Conservation (phyloP, 306 rosid genomes). For the Clitoria ternatea region DNA sequence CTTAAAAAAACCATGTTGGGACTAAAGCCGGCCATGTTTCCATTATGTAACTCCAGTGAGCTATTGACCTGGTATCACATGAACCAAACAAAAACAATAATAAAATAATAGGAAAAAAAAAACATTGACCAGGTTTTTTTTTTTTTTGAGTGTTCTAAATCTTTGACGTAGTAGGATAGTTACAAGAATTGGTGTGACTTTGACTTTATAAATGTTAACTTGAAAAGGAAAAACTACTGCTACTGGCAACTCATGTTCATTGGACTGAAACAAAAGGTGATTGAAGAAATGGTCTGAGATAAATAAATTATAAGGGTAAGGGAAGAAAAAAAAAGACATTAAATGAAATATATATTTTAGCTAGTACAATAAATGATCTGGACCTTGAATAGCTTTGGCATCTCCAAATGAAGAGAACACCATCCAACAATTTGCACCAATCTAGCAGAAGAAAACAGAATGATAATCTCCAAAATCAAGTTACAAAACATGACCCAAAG, state of each 20-base stretch:
- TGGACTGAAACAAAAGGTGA: slow-evolving; percentile 17
- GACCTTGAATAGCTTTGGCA: slow-evolving; percentile 1
- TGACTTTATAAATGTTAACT: neutral
- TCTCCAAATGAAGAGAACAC: slow-evolving; percentile 59
- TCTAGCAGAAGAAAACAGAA: slow-evolving; percentile 29
- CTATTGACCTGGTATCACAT: neutral
- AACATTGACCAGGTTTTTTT: neutral
- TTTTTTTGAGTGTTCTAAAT: neutral
- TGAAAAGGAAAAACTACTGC: neutral
- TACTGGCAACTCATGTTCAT: slow-evolving; percentile 13
- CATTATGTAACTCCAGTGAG: too few relatives aligned
- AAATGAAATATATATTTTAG: neutral
- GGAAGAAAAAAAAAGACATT: neutral
- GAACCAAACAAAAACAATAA: too few relatives aligned
- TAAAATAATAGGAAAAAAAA: too few relatives aligned
- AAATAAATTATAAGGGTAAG: neutral
- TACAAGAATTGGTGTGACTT: neutral
- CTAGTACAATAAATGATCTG: slow-evolving; percentile 24
- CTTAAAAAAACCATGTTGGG: neutral
- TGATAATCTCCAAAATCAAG: neutral
- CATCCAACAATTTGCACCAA: slow-evolving; percentile 19
- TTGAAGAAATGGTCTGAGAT: slow-evolving; percentile 33
- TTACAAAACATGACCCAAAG: neutral
- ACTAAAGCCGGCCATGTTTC: neutral
- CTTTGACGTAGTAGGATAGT: neutral